Conservation (phyloP, 345 rosid genomes). For the Rhodamnia argentea region DNA sequence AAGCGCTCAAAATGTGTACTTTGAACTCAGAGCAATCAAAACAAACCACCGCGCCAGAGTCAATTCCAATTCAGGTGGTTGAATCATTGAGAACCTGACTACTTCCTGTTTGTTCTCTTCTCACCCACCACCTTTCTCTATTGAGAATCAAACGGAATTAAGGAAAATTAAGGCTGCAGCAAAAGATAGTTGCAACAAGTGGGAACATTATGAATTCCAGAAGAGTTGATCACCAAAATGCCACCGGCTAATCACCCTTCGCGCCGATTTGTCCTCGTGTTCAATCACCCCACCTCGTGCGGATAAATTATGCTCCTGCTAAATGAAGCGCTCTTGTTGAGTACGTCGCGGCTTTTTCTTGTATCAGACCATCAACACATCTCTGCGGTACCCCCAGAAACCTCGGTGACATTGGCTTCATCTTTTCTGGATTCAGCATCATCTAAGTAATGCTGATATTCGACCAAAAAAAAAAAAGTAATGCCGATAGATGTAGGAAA, state of each 20-base stretch:
- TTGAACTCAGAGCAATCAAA: neutral
- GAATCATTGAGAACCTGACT: neutral
- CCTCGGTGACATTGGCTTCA: neutral
- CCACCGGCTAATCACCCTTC: neutral
- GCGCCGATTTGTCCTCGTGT: neutral
- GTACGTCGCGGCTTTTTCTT: neutral
- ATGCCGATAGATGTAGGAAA: conserved; percentile 41
- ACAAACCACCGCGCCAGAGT: neutral
- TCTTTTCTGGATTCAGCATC: conserved; percentile 7
- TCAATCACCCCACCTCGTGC: neutral
- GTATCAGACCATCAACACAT: neutral
- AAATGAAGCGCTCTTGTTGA: neutral
- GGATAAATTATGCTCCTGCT: neutral
- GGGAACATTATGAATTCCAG: neutral
- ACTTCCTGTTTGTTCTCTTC: neutral
- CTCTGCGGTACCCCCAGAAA: neutral
- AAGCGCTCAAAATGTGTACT: neutral
- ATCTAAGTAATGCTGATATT: conserved; percentile 37
- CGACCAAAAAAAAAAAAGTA: too few species aligned
- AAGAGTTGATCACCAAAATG: neutral
- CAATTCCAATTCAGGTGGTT: neutral
- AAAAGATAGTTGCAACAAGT: neutral
- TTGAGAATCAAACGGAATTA: neutral
- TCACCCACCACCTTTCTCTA: neutral
- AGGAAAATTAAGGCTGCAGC: neutral